These are phyloP conservation scores for Rhizopogon rudus DNA, from an alignment of 768 basidiomycete species.

Conservation along the genomic window DNA sequence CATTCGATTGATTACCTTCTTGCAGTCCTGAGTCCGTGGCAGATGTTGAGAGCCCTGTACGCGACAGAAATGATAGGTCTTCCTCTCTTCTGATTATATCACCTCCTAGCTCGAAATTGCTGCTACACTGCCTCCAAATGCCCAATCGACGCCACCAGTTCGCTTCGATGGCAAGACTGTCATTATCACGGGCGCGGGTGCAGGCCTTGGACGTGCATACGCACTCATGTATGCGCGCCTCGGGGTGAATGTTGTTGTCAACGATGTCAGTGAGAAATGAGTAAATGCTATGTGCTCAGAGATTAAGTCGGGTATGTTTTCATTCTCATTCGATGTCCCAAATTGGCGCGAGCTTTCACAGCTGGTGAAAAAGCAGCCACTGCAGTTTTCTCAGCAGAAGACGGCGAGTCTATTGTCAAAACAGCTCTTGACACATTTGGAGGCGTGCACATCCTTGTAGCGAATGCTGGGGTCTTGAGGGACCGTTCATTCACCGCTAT, in stretches of 20 bases:
- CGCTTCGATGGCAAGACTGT: constrained; percentile 88
- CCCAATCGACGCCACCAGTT: constrained; percentile 63
- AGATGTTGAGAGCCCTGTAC: constrained; percentile 58
- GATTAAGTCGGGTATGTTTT: constrained; percentile 60
- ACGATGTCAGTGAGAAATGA: constrained; percentile 86
- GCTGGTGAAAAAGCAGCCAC: constrained; percentile 87
- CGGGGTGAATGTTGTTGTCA: constrained; percentile 96
- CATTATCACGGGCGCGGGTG: constrained; percentile 92
- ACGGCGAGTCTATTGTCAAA: constrained; percentile 87
- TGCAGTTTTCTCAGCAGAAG: constrained; percentile 84
- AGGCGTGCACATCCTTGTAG: constrained; percentile 78
- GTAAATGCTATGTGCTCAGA: constrained; percentile 86
- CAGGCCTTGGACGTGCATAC: constrained; percentile 89
- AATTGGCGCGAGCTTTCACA: constrained; percentile 22
- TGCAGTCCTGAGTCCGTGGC: constrained; percentile 59
- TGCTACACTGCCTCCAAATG: constrained; percentile 59
- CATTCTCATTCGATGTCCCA: neutral
- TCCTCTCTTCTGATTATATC: neutral
- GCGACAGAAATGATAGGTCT: constrained; percentile 1
- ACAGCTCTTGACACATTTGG: constrained; percentile 84
- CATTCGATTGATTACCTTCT: constrained; percentile 1
- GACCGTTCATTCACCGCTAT: constrained; percentile 91
- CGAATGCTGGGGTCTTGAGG: constrained; percentile 91
- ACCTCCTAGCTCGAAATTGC: constrained; percentile 54
- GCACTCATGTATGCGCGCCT: constrained; percentile 87